Evolutionary conservation across 768 basidiomycete species (phyloP).

Genomic region (Kwoniella pini): DNA sequence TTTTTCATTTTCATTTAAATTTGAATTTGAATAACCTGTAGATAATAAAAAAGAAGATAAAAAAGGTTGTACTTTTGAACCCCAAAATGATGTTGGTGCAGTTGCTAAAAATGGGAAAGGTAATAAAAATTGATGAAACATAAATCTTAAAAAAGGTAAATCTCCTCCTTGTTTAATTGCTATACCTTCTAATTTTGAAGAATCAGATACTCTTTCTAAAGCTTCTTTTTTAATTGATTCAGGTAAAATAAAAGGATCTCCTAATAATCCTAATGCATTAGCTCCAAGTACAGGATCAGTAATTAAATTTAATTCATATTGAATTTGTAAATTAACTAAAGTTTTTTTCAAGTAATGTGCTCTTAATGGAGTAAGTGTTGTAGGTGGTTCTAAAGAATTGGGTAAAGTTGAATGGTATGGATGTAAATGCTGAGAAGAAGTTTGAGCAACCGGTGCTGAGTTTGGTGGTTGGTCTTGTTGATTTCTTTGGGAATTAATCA

Average conservation of each 20-base stretch:
- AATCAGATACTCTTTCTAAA: constrained; percentile 31
- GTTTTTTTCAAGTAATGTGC: constrained; percentile 99
- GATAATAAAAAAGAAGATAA: constrained; percentile 76
- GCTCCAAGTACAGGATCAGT: constrained; percentile 55
- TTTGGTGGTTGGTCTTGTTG: background rate
- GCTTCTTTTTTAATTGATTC: constrained; percentile 36
- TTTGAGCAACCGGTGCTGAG: background rate
- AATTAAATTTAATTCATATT: constrained; percentile 71
- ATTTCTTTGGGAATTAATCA: too few species aligned
- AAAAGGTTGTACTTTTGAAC: constrained; percentile 92
- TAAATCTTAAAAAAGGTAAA: constrained; percentile 82
- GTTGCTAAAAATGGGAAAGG: constrained; percentile 92
- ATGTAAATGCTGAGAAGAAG: constrained; percentile 37
- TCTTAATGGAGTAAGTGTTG: constrained; percentile 73
- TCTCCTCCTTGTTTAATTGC: constrained; percentile 56
- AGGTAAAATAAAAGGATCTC: constrained; percentile 73
- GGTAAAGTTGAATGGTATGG: constrained; percentile 35
- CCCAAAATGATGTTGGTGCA: constrained; percentile 89
- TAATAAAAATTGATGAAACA: constrained; percentile 88
- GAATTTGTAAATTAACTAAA: constrained; percentile 81
- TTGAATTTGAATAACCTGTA: constrained; percentile 56
- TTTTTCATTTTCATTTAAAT: constrained; percentile 28
- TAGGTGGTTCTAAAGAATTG: constrained; percentile 25
- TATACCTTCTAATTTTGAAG: constrained; percentile 47
- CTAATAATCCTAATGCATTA: constrained; percentile 75